Conservation (phyloP, 805 yeast genomes). For the Candida broadrunensis region DNA sequence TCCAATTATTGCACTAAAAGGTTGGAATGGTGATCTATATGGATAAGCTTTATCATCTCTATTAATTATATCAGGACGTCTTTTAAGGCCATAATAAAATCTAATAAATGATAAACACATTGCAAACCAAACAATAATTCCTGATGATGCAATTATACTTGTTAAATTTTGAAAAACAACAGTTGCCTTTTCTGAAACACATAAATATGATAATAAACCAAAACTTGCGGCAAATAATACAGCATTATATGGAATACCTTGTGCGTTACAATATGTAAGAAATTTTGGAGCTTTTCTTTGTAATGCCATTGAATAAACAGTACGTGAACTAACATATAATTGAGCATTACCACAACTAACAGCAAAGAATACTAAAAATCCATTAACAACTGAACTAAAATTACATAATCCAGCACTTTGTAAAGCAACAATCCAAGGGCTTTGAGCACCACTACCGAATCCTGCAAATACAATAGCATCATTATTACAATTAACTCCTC, state of each 20-base stretch:
- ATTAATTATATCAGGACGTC: slow-evolving; percentile 61
- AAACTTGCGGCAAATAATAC: slow-evolving; percentile 62
- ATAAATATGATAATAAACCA: slow-evolving; percentile 58
- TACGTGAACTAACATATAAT: slow-evolving; percentile 41
- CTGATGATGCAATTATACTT: slow-evolving; percentile 69
- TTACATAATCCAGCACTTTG: slow-evolving; percentile 37
- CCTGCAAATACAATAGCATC: slow-evolving; percentile 27
- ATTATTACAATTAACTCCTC: slow-evolving; percentile 31
- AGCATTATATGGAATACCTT: slow-evolving; percentile 72
- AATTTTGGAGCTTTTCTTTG: slow-evolving; percentile 59
- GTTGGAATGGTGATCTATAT: slow-evolving; percentile 67
- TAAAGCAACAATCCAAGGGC: slow-evolving; percentile 45
- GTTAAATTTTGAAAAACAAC: slow-evolving; percentile 64
- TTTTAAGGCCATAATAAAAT: slow-evolving; percentile 59
- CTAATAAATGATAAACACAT: slow-evolving; percentile 64
- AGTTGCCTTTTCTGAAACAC: slow-evolving; percentile 57
- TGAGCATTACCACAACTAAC: slow-evolving; percentile 46
- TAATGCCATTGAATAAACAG: slow-evolving; percentile 39
- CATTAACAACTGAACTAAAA: slow-evolving; percentile 39
- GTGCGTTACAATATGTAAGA: slow-evolving; percentile 55
- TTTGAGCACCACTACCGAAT: slow-evolving; percentile 38
- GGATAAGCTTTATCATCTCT: slow-evolving; percentile 66
- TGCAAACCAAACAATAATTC: slow-evolving; percentile 77
- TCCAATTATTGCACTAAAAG: slow-evolving; percentile 64
- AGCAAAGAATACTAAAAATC: slow-evolving; percentile 44